Conservation (phyloP, 164 flowering plant species). For the Magnolia sinica region DNA sequence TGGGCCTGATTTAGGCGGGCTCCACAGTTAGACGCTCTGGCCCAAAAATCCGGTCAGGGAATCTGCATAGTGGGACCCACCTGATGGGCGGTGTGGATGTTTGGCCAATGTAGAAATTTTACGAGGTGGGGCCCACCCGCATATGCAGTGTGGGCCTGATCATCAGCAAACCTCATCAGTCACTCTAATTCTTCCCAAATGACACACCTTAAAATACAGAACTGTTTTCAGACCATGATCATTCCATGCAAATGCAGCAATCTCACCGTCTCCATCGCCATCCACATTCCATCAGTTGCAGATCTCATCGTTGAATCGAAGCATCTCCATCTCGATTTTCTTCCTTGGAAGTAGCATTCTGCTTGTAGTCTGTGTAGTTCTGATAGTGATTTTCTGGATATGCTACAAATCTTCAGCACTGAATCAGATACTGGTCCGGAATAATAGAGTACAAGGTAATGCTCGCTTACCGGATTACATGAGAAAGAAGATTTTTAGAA, state of each 20-base stretch:
- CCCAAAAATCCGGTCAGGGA: too few species aligned
- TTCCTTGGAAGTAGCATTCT: constrained; percentile 41
- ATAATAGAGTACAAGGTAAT: constrained; percentile 25
- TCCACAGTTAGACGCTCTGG: too few species aligned
- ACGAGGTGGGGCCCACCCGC: too few species aligned
- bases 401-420: constrained; percentile 19
- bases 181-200: too few species aligned
- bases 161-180: too few species aligned
- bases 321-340: constrained; percentile 28
- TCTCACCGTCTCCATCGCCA: constrained; percentile 20
- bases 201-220: background rate
- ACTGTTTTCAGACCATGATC: too few species aligned
- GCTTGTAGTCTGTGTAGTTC: constrained; percentile 33
- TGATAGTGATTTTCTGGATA: constrained; percentile 34
- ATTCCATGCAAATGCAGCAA: constrained; percentile 9
- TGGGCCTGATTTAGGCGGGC: too few species aligned
- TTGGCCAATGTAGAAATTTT: too few species aligned
- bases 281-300: background rate
- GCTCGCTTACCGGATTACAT: background rate
- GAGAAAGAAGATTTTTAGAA: too few species aligned
- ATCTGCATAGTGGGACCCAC: too few species aligned
- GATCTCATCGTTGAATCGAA: constrained; percentile 4
- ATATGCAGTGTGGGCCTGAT: background rate
- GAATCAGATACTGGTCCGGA: constrained; percentile 15
- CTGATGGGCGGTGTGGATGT: too few species aligned